Base-by-base conservation (phyloP, 164 flowering plant genomes). In the Houttuynia cordata region DNA sequence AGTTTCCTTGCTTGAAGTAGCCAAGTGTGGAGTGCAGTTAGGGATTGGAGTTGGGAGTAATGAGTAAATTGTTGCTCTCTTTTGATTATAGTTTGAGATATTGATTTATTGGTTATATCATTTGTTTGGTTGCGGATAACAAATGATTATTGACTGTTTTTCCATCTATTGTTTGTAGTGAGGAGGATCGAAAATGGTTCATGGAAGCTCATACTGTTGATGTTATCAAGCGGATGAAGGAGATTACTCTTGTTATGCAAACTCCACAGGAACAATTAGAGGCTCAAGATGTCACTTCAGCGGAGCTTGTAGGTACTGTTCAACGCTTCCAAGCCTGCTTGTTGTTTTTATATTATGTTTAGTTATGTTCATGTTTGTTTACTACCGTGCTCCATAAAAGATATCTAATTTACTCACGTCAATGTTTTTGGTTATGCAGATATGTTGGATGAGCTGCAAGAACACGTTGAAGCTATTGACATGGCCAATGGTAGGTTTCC, bases 381-480 rank as follows among this genome's bases (percentile, higher is more conserved):
- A 4, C 14, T 59, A 10, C 40, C 7, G 22, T 37, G 8, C 14
- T 30, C 40, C 8, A 6, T 0, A 30, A 30, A 24, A 3, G 21
- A 1, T 13, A 34, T 34, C 10, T 34, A 34, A 37, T 30, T 57
- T 15, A 18, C 34, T 4, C 0, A 23, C 10, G 4, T 58, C 37
- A 10, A 17, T 57, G 8, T 52, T 34, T 69, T 62, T 54, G 50
- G 53, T 53, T 64, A 41, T 61, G 69, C 80, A 93, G 99, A 71
- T 70, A 69, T 93, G 94, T 68, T 93, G 67, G 97, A 88, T 72
- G 99, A 93, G 75, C 75, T 93, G 20, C 91, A 93, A 66, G 96
- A 90, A 75, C 99, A 93, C 70, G 99, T 93, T 17, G 99, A 90
- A 70, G 75, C 94, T 17, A 88, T 93, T 66, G 97, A 93, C 77